A percentile compares a stretch with the other conserved stretches of the same genome.
Evolutionary conservation across 208 protist species (phyloP).

Genomic region (Tritrichomonas foetus): DNA sequence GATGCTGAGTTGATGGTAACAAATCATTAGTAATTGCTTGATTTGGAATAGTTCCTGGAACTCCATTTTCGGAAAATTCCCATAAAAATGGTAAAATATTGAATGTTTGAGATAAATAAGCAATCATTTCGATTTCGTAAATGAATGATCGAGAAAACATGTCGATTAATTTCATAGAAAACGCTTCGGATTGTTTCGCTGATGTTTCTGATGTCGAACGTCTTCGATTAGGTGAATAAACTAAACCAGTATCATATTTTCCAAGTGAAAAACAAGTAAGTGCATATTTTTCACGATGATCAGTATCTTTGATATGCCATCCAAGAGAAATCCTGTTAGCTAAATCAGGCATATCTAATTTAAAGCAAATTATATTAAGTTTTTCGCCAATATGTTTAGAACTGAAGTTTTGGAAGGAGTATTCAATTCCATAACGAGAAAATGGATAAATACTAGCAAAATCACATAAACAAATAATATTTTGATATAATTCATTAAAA

Average conservation of each 20-base stretch:
- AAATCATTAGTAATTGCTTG: neutral
- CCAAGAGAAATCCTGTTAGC: neutral
- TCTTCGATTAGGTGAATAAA: neutral
- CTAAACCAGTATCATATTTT: neutral
- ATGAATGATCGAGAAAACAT: neutral
- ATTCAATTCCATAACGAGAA: neutral
- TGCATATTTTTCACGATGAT: neutral
- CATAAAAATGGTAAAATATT: neutral
- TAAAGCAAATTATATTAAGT: neutral
- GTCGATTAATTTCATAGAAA: neutral
- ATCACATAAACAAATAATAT: neutral
- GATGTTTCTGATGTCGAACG: neutral
- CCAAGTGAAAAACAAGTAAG: neutral
- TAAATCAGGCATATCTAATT: neutral
- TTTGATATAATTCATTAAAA: neutral
- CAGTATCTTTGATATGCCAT: neutral
- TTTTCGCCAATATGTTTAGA: neutral
- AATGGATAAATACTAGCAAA: neutral
- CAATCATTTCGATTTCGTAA: neutral
- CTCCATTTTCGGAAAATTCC: neutral
- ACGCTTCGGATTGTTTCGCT: neutral
- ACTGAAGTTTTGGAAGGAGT: neutral
- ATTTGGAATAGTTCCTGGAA: neutral
- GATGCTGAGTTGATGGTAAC: neutral
- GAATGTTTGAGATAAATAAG: neutral